Percentiles rank a stretch among this genome's conserved stretches.
Evolutionary conservation across 768 basidiomycete genomes (phyloP).

Genomic region (Lactifluus echinatus): DNA sequence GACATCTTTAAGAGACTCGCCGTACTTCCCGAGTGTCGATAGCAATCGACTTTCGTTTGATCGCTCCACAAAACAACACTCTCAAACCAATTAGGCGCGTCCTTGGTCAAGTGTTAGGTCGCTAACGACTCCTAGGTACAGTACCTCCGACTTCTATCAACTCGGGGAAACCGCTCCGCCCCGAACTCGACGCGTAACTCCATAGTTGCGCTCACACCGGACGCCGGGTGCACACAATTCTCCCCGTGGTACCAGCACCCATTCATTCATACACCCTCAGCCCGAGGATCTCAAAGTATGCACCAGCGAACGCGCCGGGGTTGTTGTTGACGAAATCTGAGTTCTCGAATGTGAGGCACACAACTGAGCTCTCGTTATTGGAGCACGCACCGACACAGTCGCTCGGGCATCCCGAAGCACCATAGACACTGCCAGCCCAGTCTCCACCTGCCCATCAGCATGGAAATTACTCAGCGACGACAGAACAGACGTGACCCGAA

Average conservation of each 20-base stretch:
- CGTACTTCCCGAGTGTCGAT: too few relatives aligned
- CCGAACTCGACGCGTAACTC: too few relatives aligned
- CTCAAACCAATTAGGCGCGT: too few relatives aligned
- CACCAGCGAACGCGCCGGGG: conserved; percentile 55
- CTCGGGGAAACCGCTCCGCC: too few relatives aligned
- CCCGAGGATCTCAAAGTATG: conserved; percentile 64
- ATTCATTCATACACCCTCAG: conserved; percentile 43
- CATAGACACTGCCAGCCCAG: conserved; percentile 46
- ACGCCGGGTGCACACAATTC: neutral
- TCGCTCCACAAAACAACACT: too few relatives aligned
- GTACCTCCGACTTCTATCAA: too few relatives aligned
- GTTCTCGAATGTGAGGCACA: conserved; percentile 21
- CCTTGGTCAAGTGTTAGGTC: too few relatives aligned
- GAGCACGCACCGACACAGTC: conserved; percentile 37
- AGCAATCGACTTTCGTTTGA: too few relatives aligned
- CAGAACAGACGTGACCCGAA: neutral
- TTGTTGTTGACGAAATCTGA: conserved; percentile 58
- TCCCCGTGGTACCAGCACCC: too few relatives aligned
- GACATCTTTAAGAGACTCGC: too few relatives aligned
- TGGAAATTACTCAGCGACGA: neutral
- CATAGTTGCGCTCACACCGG: too few relatives aligned
- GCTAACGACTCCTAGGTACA: too few relatives aligned
- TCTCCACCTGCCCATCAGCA: conserved; percentile 30
- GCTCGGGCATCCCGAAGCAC: conserved; percentile 42
- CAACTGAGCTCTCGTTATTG: neutral